These are phyloP conservation scores for Nasturtium officinale DNA, from an alignment of 345 rosid species.

Conservation along the genomic window DNA sequence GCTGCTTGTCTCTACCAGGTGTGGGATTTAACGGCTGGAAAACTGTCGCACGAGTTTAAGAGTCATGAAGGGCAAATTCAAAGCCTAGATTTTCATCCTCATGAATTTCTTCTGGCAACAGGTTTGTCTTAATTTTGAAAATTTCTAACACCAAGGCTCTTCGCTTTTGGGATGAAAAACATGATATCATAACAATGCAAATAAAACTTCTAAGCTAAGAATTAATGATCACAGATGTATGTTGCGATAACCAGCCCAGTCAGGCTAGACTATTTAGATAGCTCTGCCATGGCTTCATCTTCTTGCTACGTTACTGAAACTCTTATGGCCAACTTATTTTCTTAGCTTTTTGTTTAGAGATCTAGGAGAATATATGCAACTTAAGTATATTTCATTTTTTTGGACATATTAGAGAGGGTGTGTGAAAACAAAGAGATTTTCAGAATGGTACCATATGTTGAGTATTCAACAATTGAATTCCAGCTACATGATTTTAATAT, in stretches of 20 bases:
- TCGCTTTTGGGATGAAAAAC: neutral
- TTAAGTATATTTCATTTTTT: constrained; percentile 2
- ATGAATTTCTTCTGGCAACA: constrained; percentile 92
- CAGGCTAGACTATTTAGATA: neutral
- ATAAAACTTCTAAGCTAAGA: neutral
- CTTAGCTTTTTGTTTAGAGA: constrained; percentile 6
- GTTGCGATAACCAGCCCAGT: neutral
- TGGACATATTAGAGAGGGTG: constrained; percentile 5
- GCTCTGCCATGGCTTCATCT: constrained; percentile 14
- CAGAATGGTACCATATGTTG: constrained; percentile 7
- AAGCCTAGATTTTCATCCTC: constrained; percentile 98
- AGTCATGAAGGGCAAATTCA: constrained; percentile 91
- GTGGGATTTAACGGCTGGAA: constrained; percentile 99
- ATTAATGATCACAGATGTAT: constrained; percentile 14
- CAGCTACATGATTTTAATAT: neutral
- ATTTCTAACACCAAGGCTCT: neutral
- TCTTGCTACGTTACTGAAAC: neutral
- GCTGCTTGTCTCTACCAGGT: constrained; percentile 53
- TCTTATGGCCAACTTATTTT: neutral
- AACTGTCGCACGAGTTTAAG: constrained; percentile 88
- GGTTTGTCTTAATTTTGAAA: constrained; percentile 53
- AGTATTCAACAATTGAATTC: neutral
- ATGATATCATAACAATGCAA: neutral
- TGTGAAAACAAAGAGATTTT: constrained; percentile 1
- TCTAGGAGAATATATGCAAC: constrained; percentile 8